A percentile compares a stretch with the other conserved stretches of the same genome.
These are phyloP conservation scores for Drechslera avenae DNA, from an alignment of 2,329 filamentous ascomycete genomes.

Conservation along the genomic window DNA sequence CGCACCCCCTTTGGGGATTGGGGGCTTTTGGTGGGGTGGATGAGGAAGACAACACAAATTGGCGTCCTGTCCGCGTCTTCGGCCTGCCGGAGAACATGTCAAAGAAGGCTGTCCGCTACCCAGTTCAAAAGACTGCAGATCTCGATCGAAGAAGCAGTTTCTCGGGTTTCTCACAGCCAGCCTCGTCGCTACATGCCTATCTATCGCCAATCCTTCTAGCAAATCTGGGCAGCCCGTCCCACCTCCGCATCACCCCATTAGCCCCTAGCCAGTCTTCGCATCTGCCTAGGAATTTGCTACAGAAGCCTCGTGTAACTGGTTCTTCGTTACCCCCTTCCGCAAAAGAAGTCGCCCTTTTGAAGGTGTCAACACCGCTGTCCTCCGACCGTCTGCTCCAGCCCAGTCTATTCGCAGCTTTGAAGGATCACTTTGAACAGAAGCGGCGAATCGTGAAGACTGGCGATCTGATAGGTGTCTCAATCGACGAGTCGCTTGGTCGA, in stretches of 20 bases:
- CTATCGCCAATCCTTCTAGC: conserved; percentile 85
- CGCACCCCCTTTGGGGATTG: conserved; percentile 70
- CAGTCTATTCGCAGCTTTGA: conserved; percentile 82
- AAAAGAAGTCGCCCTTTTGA: conserved; percentile 83
- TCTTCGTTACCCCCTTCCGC: conserved; percentile 64
- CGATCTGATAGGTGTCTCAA: conserved; percentile 85
- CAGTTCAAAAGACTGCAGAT: conserved; percentile 52
- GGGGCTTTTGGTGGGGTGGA: conserved; percentile 69
- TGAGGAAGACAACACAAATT: conserved; percentile 66
- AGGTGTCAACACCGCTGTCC: conserved; percentile 86
- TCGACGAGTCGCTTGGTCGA: conserved; percentile 83
- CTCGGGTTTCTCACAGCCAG: conserved; percentile 37
- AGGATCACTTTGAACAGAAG: conserved; percentile 84
- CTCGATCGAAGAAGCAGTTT: conserved; percentile 58
- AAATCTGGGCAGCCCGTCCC: conserved; percentile 79
- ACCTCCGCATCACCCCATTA: conserved; percentile 77
- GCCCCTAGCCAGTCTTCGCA: conserved; percentile 55
- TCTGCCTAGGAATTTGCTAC: conserved; percentile 42
- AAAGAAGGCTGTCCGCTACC: conserved; percentile 60
- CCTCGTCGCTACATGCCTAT: conserved; percentile 59
- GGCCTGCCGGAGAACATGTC: conserved; percentile 77
- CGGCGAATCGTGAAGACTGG: conserved; percentile 82
- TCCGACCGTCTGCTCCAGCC: conserved; percentile 85
- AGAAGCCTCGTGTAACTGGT: conserved; percentile 52
- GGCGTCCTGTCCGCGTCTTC: conserved; percentile 87